These are phyloP conservation scores for Flaveria brownii DNA, from an alignment of 129 eudicot genomes.

Conservation along the genomic window DNA sequence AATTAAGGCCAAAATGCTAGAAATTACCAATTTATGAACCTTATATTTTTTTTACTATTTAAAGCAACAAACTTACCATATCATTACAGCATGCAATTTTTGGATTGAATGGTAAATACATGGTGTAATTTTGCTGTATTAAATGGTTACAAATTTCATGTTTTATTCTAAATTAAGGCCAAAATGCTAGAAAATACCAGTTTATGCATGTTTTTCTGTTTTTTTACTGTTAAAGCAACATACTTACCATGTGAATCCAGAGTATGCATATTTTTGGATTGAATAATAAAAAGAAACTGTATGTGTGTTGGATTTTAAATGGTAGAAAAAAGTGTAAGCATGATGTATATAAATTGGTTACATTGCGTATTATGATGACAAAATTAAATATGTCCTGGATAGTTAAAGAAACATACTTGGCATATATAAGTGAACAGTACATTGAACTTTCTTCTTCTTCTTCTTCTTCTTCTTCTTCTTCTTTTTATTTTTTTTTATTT, in stretches of 20 bases:
- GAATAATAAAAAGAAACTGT: too few species aligned
- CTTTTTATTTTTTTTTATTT: neutral
- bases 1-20: neutral
- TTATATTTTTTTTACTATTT: neutral
- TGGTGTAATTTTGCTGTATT: too few species aligned
- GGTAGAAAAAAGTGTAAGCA: neutral
- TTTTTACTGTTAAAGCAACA: neutral
- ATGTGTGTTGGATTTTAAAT: too few species aligned
- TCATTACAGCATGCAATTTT: too few species aligned
- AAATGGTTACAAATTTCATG: too few species aligned
- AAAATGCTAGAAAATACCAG: neutral
- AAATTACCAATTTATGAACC: neutral
- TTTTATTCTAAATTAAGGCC: too few species aligned
- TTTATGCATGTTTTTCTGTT: neutral
- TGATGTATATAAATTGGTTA: neutral
- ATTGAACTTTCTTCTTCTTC: neutral
- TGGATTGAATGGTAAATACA: too few species aligned
- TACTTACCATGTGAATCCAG: neutral
- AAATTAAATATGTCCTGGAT: neutral
- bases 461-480: neutral
- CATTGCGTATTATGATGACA: neutral
- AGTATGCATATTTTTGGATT: too few species aligned
- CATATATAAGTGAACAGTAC: neutral
- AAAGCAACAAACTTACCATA: neutral
- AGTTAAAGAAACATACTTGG: neutral